phyloP scores from a whole-genome alignment of 371 early-diverging fungal genomes.

The Basidiobolus meristosporus region DNA sequence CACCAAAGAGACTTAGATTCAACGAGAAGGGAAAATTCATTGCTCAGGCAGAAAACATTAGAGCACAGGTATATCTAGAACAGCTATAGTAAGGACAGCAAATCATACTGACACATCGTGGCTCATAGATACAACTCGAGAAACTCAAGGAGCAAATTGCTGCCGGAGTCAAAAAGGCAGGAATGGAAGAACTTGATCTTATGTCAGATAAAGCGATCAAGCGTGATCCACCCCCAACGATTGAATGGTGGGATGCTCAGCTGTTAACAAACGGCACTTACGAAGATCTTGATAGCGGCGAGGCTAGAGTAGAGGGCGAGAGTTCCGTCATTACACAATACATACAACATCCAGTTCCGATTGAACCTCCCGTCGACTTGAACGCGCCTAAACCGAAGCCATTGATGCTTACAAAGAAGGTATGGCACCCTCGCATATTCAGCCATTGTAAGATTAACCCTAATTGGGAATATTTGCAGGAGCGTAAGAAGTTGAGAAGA shows the following conservation, averaged over 20 bases:
- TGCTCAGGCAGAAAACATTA: conserved; percentile 55
- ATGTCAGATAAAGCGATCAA: conserved; percentile 40
- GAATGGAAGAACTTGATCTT: conserved; percentile 67
- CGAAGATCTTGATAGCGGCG: conserved; percentile 24
- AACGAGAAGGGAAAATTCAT: conserved; percentile 64
- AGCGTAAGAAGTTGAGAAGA: conserved; percentile 79
- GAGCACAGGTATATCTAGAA: conserved; percentile 31
- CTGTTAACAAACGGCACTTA: conserved; percentile 55
- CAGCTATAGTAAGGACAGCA: no score
- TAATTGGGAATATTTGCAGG: conserved; percentile 22
- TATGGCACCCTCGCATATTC: no score
- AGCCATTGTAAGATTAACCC: no score
- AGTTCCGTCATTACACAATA: conserved; percentile 53
- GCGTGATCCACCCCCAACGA: conserved; percentile 55
- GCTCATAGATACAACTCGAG: conserved; percentile 44
- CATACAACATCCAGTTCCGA: conserved; percentile 84
- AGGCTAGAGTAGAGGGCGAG: conserved; percentile 17
- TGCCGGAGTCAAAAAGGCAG: conserved; percentile 55
- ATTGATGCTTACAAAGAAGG: conserved; percentile 74
- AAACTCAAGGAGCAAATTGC: conserved; percentile 70
- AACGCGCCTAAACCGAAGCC: conserved; percentile 42
- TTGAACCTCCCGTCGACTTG: conserved; percentile 58
- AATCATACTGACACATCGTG: neutral
- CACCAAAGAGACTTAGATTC: conserved; percentile 46
- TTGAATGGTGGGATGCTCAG: conserved; percentile 95